These are phyloP conservation scores for Martensiomyces pterosporus DNA, from an alignment of 192 early-diverging fungal genomes.

Conservation along the genomic window DNA sequence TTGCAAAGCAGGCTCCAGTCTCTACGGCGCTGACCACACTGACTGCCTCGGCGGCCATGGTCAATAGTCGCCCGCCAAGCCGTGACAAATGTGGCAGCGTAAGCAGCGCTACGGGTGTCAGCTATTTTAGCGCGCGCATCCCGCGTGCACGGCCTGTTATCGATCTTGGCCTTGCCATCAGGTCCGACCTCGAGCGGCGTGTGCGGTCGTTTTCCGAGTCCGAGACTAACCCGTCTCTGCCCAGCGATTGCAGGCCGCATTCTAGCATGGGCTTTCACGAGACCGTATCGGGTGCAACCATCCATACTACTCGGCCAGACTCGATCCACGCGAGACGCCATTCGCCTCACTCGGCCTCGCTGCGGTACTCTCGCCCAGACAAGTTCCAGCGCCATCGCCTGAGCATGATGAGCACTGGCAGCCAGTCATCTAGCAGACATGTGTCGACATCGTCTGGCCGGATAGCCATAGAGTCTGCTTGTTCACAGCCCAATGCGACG, in stretches of 20 bases:
- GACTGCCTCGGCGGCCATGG: conserved; percentile 27
- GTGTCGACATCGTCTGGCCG: conserved; percentile 9
- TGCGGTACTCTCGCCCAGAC: conserved; percentile 24
- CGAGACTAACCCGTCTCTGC: conserved; percentile 13
- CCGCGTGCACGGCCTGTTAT: conserved; percentile 15
- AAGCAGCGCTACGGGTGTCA: not conserved
- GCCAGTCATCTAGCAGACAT: conserved; percentile 13
- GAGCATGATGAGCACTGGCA: conserved; percentile 26
- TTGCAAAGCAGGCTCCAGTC: conserved; percentile 8
- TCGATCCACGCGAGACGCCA: conserved; percentile 15
- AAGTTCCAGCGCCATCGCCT: conserved; percentile 23
- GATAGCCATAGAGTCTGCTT: too few relatives aligned
- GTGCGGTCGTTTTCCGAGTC: conserved; percentile 50
- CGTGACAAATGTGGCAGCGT: not conserved
- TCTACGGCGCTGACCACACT: conserved; percentile 34
- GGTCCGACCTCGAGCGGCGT: conserved; percentile 42
- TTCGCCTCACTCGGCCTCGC: conserved; percentile 37
- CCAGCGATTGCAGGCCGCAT: conserved; percentile 22
- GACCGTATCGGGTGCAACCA: conserved; percentile 16
- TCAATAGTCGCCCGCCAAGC: not conserved
- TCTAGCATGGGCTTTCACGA: conserved; percentile 49
- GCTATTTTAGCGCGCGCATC: not conserved
- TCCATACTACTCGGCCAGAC: conserved; percentile 19
- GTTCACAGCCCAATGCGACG: not conserved
- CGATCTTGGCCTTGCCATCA: conserved; percentile 43